phyloP scores from a whole-genome alignment of 129 eudicot species.

The Silybum marianum region DNA sequence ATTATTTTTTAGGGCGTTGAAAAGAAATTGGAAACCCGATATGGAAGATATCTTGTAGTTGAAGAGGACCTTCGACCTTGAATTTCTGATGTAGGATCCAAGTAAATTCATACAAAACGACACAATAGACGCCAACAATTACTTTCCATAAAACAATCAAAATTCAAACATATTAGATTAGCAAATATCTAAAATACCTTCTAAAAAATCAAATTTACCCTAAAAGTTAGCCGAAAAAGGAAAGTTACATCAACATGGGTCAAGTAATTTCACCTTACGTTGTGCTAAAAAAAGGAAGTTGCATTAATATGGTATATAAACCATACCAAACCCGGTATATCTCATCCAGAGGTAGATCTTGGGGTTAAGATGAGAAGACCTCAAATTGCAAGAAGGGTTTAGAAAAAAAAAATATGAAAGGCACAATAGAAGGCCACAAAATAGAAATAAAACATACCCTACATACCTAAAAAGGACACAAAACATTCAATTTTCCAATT shows the following conservation, averaged over 20 bases:
- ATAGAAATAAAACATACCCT: not conserved
- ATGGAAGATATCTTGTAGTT: not conserved
- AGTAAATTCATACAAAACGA: not conserved
- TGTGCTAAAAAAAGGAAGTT: no score
- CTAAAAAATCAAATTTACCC: not conserved
- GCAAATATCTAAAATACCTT: not conserved
- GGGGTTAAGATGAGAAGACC: no score
- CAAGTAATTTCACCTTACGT: not conserved
- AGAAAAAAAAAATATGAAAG: no score
- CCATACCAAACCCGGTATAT: no score
- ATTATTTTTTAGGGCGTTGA: no score
- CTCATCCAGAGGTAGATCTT: no score
- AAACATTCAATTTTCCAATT: not conserved
- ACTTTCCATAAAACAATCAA: not conserved
- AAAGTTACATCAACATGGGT: not conserved
- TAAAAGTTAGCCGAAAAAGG: not conserved
- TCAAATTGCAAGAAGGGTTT: no score
- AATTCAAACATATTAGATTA: no score
- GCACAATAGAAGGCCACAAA: no score
- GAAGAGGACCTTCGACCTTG: not conserved
- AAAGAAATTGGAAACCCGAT: no score
- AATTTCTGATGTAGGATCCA: not conserved
- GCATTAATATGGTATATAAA: no score
- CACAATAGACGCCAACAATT: not conserved
- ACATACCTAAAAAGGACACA: not conserved